phyloP scores from a whole-genome alignment of 164 flowering plant genomes.

The Magnolia sinica region DNA sequence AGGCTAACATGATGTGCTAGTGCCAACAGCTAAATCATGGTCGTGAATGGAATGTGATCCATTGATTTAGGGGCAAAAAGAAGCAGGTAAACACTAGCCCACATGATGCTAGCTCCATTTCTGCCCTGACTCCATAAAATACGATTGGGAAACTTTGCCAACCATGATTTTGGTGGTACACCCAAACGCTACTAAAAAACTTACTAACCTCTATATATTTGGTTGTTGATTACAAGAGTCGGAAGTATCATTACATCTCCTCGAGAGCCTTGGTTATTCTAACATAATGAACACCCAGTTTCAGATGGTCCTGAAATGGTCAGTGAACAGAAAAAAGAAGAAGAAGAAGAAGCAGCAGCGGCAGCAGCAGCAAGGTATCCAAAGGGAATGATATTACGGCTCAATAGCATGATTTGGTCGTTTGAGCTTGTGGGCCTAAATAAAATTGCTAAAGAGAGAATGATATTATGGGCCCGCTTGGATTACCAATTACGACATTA shows the following conservation, averaged over 20 bases:
- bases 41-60: not conserved
- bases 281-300: constrained; percentile 11
- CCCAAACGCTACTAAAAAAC: not conserved
- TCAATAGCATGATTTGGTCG: no score
- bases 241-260: constrained; percentile 97
- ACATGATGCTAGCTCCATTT: not conserved
- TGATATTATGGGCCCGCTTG: no score
- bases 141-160: not conserved
- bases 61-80: not conserved
- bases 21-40: not conserved
- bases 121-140: not conserved
- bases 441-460: no score
- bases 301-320: not conserved
- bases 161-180: not conserved
- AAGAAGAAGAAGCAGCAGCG: not conserved
- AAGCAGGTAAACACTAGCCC: not conserved
- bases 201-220: constrained; percentile 81
- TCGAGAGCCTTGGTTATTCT: constrained; percentile 85
- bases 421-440: no score
- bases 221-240: constrained; percentile 81
- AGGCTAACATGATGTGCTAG: not conserved
- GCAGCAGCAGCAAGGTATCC: not conserved
- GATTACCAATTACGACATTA: no score
- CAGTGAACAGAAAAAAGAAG: not conserved
- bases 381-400: not conserved